These are phyloP conservation scores for Leccinum pallidistipes DNA, from an alignment of 1,284 basidiomycete species.

Conservation along the genomic window DNA sequence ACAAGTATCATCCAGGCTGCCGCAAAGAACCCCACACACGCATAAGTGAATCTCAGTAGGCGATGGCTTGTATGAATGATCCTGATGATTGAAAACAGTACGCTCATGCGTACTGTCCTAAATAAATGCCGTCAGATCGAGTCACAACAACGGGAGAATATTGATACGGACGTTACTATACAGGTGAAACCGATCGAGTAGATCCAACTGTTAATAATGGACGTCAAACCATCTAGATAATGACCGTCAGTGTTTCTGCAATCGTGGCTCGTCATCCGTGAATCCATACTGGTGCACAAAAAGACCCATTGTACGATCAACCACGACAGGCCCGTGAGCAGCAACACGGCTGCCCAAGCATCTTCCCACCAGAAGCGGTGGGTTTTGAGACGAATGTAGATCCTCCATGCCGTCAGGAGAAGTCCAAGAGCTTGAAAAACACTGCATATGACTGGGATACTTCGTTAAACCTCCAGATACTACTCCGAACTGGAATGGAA, in stretches of 20 bases:
- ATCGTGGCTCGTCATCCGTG: not conserved
- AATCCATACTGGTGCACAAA: slow-evolving; percentile 8
- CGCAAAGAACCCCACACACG: slow-evolving; percentile 12
- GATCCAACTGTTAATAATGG: slow-evolving; percentile 13
- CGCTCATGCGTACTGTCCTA: slow-evolving; percentile 20
- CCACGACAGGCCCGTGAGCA: slow-evolving; percentile 14
- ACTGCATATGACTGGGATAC: slow-evolving; percentile 6
- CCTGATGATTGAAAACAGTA: slow-evolving; percentile 24
- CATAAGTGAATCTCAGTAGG: slow-evolving; percentile 17
- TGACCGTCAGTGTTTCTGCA: not conserved
- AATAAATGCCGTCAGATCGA: not conserved
- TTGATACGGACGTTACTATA: slow-evolving; percentile 13
- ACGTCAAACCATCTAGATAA: slow-evolving; percentile 8
- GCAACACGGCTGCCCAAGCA: slow-evolving; percentile 14
- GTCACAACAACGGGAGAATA: not conserved
- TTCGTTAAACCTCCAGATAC: not conserved
- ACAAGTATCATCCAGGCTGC: slow-evolving; percentile 15
- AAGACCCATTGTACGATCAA: slow-evolving; percentile 16
- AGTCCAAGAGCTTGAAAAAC: slow-evolving; percentile 20
- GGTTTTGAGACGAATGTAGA: slow-evolving; percentile 24
- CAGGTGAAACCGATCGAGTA: slow-evolving; percentile 11
- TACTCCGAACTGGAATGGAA: not conserved
- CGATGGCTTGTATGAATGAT: slow-evolving; percentile 8
- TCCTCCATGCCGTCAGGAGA: slow-evolving; percentile 20
- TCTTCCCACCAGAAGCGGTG: slow-evolving; percentile 31